Evolutionary conservation across 805 yeast species (phyloP).

Genomic region (Yamadazyma sp.): DNA sequence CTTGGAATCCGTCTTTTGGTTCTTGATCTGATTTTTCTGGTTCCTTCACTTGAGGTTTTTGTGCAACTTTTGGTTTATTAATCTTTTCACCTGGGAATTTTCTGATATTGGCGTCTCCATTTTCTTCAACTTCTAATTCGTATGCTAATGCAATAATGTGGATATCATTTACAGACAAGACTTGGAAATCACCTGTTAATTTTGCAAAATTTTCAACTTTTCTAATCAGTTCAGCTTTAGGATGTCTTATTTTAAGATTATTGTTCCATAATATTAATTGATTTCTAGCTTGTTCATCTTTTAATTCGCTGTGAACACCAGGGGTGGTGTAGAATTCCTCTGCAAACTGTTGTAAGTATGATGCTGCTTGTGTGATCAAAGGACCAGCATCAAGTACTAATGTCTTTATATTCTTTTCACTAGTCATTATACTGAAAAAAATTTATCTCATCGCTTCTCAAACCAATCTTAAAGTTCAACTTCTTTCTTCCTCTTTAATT

Average conservation of each 20-base stretch:
- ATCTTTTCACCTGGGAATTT: constrained; percentile 64
- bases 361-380: constrained; percentile 77
- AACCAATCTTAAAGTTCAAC: too few relatives aligned
- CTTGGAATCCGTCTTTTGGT: constrained; percentile 6
- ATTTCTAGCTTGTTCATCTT: constrained; percentile 78
- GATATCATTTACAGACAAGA: constrained; percentile 85
- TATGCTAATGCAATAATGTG: constrained; percentile 90
- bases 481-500: too few relatives aligned
- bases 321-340: constrained; percentile 82
- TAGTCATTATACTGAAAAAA: constrained; percentile 2
- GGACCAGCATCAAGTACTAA: constrained; percentile 95
- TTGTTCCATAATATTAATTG: constrained; percentile 83
- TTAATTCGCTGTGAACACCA: constrained; percentile 82
- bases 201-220: constrained; percentile 74
- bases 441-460: constrained; percentile 6
- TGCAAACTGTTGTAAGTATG: constrained; percentile 70
- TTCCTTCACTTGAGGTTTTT: background rate
- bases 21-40: constrained; percentile 1
- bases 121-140: constrained; percentile 72
- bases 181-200: constrained; percentile 88
- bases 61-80: constrained; percentile 7
- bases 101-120: constrained; percentile 71
- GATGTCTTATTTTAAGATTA: constrained; percentile 68
- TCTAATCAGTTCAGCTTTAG: constrained; percentile 59
- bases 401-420: constrained; percentile 38